Evolutionary conservation across 1,139 yeast genomes (phyloP), one percentile per base, ranked within the genome.

Genomic region (Debaryomyces sp.): DNA sequence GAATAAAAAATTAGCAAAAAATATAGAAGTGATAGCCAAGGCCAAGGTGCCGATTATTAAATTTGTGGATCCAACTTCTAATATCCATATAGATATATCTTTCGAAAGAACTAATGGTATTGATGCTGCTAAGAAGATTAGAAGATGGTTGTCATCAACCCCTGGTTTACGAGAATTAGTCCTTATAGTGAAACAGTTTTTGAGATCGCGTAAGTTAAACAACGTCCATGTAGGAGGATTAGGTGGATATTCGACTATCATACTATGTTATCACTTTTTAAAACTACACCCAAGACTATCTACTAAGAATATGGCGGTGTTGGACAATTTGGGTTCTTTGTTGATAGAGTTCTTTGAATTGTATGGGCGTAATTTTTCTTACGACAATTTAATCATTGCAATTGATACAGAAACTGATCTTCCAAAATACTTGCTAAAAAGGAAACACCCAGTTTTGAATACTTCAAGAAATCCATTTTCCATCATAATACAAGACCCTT

Each of bases 1-100:
- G 59, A 74, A 78, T 34, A 73, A 78, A 47, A 78, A 79, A 7
- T 67, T 90, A 34, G 96, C 96, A 4, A 77, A 78, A 41, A 81
- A 84, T 44, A 87, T 92, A 30, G 96, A 89, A 61, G 96, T 94
- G 6, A 87, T 95, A 48, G 91, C 97, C 1, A 85, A 85, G 54
- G 96, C 99, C 2, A 85, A 94, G 54, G 99, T 95, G 8, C 99
- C 99, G 0, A 94, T 95, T 56, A 89, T 95, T 64, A 95, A 95
- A 66, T 90, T 92, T 66, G 85, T 87, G 9, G 99, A 94, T 57
- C 84, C 86, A 0, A 61, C 65, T 13, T 82, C 94, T 3, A 78
- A 80, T 23, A 82, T 92, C 37, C 92, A 89, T 56, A 85, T 95
- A 34, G 99, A 95, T 69, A 78, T 95, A 6, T 92, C 98, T 1